Percentiles rank a stretch among this genome's conserved stretches.
These are phyloP conservation scores for Euryodendron excelsum DNA, from an alignment of 148 eudicot species.

Conservation along the genomic window DNA sequence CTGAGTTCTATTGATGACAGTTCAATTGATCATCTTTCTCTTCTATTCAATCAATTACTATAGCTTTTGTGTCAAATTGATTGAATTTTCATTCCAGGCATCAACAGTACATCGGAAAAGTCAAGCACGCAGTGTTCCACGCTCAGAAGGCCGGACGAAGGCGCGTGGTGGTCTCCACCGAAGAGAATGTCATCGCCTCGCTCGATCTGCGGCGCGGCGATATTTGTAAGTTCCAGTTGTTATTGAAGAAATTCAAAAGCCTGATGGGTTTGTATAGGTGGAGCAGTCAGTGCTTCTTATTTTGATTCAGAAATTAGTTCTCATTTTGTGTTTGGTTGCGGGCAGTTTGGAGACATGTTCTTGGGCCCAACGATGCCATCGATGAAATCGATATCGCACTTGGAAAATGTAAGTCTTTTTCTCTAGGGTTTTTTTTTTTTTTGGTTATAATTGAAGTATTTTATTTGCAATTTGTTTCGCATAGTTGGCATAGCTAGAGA, in stretches of 20 bases:
- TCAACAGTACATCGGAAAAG: constrained; percentile 94
- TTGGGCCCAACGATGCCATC: constrained; percentile 66
- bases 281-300: not conserved
- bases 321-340: constrained; percentile 16
- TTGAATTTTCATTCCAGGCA: constrained; percentile 49
- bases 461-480: not conserved
- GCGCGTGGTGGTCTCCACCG: constrained; percentile 87
- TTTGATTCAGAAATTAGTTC: constrained; percentile 1
- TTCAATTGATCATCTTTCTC: not conserved
- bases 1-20: not conserved
- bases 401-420: constrained; percentile 65
- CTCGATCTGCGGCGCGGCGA: constrained; percentile 98
- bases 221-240: constrained; percentile 51
- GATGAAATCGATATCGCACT: constrained; percentile 77
- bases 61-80: not conserved
- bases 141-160: constrained; percentile 95
- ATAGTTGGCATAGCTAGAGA: not conserved
- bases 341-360: constrained; percentile 97
- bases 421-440: not conserved
- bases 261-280: not conserved
- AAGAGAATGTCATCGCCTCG: constrained; percentile 84
- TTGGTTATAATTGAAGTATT: not conserved
- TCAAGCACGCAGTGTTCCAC: constrained; percentile 89
- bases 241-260: not conserved
- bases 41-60: not conserved